Evolutionary conservation across 768 basidiomycete genomes (phyloP).

Genomic region (Boletus sp.): DNA sequence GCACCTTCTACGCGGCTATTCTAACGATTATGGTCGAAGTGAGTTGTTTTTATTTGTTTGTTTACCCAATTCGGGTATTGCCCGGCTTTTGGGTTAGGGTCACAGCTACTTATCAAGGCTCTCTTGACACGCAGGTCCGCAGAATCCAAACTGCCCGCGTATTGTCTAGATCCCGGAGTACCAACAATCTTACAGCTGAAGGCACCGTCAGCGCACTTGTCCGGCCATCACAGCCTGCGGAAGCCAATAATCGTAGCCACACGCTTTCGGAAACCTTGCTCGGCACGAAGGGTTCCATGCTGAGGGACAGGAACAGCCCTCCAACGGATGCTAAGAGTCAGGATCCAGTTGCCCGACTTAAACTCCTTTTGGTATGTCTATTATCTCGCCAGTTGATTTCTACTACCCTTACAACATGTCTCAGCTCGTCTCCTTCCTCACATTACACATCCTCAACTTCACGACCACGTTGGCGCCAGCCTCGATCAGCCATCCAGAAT

Average conservation of each 20-base stretch:
- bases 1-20: slow-evolving; percentile 87
- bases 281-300: slow-evolving; percentile 52
- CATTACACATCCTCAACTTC: slow-evolving; percentile 88
- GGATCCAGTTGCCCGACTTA: slow-evolving; percentile 84
- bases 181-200: slow-evolving; percentile 27
- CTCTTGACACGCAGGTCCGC: slow-evolving; percentile 49
- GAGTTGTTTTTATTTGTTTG: slow-evolving; percentile 26
- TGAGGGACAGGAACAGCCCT: slow-evolving; percentile 42
- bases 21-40: slow-evolving; percentile 97
- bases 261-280: slow-evolving; percentile 34
- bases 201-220: slow-evolving; percentile 31
- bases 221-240: slow-evolving; percentile 23
- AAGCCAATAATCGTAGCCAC: slow-evolving; percentile 16
- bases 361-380: slow-evolving; percentile 72
- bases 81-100: slow-evolving; percentile 10
- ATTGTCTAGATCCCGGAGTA: slow-evolving; percentile 40
- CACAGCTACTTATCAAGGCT: slow-evolving; percentile 3
- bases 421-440: slow-evolving; percentile 87
- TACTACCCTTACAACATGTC: not conserved
- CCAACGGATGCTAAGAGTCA: slow-evolving; percentile 50
- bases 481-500: slow-evolving; percentile 46
- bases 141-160: slow-evolving; percentile 65
- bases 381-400: not conserved
- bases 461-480: slow-evolving; percentile 83
- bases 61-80: not conserved